Percentiles rank a stretch among this genome's conserved stretches.
Evolutionary conservation across 2,329 filamentous ascomycete genomes (phyloP).

Genomic region (Monilinia laxa): DNA sequence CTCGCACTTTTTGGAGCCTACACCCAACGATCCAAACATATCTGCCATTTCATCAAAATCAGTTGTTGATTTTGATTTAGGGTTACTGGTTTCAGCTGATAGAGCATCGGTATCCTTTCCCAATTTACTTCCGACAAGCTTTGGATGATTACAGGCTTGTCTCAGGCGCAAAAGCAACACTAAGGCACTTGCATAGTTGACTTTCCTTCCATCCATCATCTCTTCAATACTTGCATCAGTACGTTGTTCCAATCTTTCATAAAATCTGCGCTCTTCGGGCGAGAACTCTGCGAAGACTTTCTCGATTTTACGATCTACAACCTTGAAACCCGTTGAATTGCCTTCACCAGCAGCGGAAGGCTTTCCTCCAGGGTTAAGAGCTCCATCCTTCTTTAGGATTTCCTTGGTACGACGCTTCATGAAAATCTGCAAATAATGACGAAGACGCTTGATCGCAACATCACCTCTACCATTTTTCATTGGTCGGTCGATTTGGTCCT

Average conservation of each 20-base stretch:
- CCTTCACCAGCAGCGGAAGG: constrained; percentile 45
- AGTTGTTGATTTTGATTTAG: constrained; percentile 47
- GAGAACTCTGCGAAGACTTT: constrained; percentile 77
- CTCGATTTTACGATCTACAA: constrained; percentile 86
- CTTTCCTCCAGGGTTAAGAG: constrained; percentile 74
- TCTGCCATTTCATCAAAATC: constrained; percentile 79
- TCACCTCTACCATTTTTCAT: constrained; percentile 89
- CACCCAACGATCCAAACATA: constrained; percentile 77
- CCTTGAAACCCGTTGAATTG: constrained; percentile 73
- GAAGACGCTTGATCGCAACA: constrained; percentile 81
- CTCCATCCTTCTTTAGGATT: constrained; percentile 85
- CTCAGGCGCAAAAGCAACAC: constrained; percentile 86
- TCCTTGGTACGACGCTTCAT: constrained; percentile 99
- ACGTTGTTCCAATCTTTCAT: constrained; percentile 76
- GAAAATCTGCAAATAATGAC: constrained; percentile 83
- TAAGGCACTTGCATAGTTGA: constrained; percentile 91
- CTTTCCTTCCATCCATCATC: constrained; percentile 78
- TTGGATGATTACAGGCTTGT: constrained; percentile 93
- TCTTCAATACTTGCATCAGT: constrained; percentile 83
- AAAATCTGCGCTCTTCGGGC: constrained; percentile 78
- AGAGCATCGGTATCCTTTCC: constrained; percentile 86
- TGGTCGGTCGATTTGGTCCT: constrained; percentile 83
- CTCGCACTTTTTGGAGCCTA: constrained; percentile 41
- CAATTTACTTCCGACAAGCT: constrained; percentile 80
- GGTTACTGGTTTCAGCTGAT: constrained; percentile 56